A percentile compares a stretch with the other conserved stretches of the same genome.
Conservation (phyloP, 1,139 yeast genomes). For the Lodderomyces elongisporus region DNA sequence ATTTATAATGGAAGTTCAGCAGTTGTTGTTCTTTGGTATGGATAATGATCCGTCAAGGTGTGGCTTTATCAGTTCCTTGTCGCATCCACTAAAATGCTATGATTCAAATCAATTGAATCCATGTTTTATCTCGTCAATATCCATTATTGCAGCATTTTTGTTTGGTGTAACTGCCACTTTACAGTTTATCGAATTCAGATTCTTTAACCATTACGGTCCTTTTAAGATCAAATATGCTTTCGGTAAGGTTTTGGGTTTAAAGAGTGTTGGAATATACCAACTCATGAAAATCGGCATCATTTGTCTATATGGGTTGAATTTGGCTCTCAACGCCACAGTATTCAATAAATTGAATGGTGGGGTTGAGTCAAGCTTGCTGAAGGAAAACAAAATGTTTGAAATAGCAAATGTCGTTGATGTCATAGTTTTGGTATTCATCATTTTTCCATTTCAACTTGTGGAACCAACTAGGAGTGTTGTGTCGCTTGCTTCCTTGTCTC, state of each 20-base stretch:
- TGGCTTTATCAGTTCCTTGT: constrained; percentile 14
- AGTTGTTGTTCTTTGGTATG: no score
- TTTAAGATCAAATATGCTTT: constrained; percentile 25
- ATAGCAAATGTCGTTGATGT: constrained; percentile 13
- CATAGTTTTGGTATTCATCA: constrained; percentile 2
- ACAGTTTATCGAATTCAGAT: constrained; percentile 17
- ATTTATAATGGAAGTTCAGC: no score
- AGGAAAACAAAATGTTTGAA: no score
- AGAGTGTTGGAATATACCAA: constrained; percentile 26
- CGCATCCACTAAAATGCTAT: constrained; percentile 17
- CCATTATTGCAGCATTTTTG: constrained; percentile 9
- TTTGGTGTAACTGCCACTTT: constrained; percentile 12
- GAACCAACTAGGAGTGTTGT: constrained; percentile 28
- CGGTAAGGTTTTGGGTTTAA: constrained; percentile 22
- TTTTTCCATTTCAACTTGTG: constrained; percentile 29
- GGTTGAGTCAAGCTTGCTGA: no score
- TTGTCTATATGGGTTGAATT: constrained; percentile 15
- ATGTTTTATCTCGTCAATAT: constrained; percentile 22
- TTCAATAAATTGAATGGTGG: no score
- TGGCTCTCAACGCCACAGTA: constrained; percentile 13
- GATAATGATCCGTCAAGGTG: no score
- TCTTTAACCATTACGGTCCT: constrained; percentile 23
- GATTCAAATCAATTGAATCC: constrained; percentile 23
- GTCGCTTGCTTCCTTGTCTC: constrained; percentile 23
- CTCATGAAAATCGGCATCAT: constrained; percentile 21